Conservation (phyloP, 176 grass and related monocot species). For the Oryza meridionalis region DNA sequence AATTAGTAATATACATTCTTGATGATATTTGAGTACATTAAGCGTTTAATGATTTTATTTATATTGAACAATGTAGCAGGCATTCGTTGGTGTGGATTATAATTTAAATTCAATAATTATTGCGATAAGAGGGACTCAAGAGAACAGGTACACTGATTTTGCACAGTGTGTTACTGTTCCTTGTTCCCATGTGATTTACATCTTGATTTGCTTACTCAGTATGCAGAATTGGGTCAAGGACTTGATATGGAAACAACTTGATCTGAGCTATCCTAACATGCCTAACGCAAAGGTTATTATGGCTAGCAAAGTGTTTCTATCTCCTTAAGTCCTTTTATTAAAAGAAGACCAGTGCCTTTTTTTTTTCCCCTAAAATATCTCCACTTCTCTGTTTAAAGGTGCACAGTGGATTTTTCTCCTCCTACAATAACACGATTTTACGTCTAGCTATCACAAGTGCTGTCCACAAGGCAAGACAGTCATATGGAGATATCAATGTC, state of each 20-base stretch:
- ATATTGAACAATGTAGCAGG: slow-evolving; percentile 15
- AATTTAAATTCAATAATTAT: slow-evolving; percentile 75
- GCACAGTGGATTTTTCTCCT: slow-evolving; percentile 68
- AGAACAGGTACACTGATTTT: slow-evolving; percentile 65
- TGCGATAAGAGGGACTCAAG: slow-evolving; percentile 95
- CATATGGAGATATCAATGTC: slow-evolving; percentile 42
- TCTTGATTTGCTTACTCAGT: slow-evolving; percentile 49
- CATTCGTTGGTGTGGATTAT: slow-evolving; percentile 49
- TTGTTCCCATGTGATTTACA: slow-evolving; percentile 1
- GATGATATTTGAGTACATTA: slow-evolving; percentile 1
- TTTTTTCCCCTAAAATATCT: not conserved
- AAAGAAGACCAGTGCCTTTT: not conserved
- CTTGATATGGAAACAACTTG: slow-evolving; percentile 92
- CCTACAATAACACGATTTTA: slow-evolving; percentile 66
- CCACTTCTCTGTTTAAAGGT: slow-evolving; percentile 50
- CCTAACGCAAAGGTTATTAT: slow-evolving; percentile 58
- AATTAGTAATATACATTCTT: slow-evolving; percentile 13
- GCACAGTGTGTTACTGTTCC: not conserved
- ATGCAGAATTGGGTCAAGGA: slow-evolving; percentile 87
- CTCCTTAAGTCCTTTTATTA: not conserved
- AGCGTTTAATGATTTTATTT: slow-evolving; percentile 15
- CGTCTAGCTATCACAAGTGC: slow-evolving; percentile 54
- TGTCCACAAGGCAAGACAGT: slow-evolving; percentile 49
- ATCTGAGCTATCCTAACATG: slow-evolving; percentile 85
- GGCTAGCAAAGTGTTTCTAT: not conserved